Percentiles rank a stretch among this genome's conserved stretches.
phyloP scores from a whole-genome alignment of 371 early-diverging fungal genomes.

The Parasitella parasitica region DNA sequence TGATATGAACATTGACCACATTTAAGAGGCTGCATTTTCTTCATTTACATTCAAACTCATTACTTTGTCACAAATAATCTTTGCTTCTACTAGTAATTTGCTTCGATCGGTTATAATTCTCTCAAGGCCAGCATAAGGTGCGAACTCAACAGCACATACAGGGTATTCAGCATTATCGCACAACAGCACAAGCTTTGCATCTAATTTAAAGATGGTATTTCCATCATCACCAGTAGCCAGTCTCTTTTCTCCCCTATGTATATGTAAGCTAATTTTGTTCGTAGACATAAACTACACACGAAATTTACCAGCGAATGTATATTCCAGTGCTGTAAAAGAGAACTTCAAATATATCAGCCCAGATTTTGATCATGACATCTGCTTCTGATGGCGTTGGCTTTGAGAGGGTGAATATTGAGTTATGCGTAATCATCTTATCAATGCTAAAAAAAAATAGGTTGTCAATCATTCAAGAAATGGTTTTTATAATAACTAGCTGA shows the following conservation, averaged over 20 bases:
- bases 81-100: too few relatives aligned
- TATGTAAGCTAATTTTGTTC: neutral
- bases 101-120: neutral
- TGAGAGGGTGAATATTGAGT: neutral
- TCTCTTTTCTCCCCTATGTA: constrained; percentile 1
- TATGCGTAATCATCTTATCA: constrained; percentile 3
- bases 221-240: neutral
- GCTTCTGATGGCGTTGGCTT: constrained; percentile 2
- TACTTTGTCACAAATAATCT: too few relatives aligned
- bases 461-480: constrained; percentile 9
- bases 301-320: constrained; percentile 1
- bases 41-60: neutral
- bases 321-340: neutral
- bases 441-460: neutral
- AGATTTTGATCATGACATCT: neutral
- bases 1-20: too few relatives aligned
- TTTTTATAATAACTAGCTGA: constrained; percentile 11
- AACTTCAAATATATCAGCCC: constrained; percentile 1
- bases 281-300: neutral
- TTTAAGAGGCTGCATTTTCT: too few relatives aligned
- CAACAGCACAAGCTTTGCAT: constrained; percentile 12
- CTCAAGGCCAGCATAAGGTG: neutral
- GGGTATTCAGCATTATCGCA: neutral
- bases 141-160: neutral
- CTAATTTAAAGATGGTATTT: constrained; percentile 2